Evolutionary conservation across 2,329 filamentous ascomycete genomes (phyloP), one percentile per base, ranked within the genome.

Genomic region (Exserohilum turcica): DNA sequence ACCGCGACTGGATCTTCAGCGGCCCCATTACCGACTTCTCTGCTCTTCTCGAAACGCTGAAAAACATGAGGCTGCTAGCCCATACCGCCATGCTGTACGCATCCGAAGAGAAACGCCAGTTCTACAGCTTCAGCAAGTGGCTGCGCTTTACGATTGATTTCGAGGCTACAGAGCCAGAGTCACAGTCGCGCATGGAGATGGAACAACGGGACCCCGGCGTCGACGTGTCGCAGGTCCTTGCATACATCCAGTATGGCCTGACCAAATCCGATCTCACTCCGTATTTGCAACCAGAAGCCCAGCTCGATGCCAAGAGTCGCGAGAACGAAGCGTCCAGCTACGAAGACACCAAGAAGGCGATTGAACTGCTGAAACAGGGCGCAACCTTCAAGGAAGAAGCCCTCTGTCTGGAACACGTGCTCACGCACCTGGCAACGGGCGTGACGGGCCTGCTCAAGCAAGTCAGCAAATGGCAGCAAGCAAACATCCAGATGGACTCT

Each of bases 121-220:
- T 96, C 65, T 73, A 78, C 2, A 82, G 85, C 5, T 97, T 97
- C 69, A 92, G 90, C 0, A 80, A 82, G 47, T 97, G 93, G 93
- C 78, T 97, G 44, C 86, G 87, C 29, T 84, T 91, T 65, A 87
- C 92, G 66, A 93, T 96, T 53, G 90, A 95, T 59, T 84, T 88
- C 12, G 83, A 93, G 39, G 84, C 85, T 5, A 85, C 88, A 68
- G 76, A 89, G 62, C 78, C 86, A 0, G 79, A 81, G 13, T 81
- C 80, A 1, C 77, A 82, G 40, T 79, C 79, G 15, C 77, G 80
- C 6, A 86, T 91, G 18, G 93, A 97, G 59, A 80, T 89, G 38
- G 82, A 86, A 19, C 91, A 93, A 55, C 89, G 89, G 60, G 90
- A 94, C 62, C 86, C 88, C 0, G 84, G 85, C 0, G 84, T 95